A percentile compares a stretch with the other conserved stretches of the same genome.
These are phyloP conservation scores for Colletotrichum chrysophilum DNA, from an alignment of 2,329 filamentous ascomycete species.

Conservation along the genomic window DNA sequence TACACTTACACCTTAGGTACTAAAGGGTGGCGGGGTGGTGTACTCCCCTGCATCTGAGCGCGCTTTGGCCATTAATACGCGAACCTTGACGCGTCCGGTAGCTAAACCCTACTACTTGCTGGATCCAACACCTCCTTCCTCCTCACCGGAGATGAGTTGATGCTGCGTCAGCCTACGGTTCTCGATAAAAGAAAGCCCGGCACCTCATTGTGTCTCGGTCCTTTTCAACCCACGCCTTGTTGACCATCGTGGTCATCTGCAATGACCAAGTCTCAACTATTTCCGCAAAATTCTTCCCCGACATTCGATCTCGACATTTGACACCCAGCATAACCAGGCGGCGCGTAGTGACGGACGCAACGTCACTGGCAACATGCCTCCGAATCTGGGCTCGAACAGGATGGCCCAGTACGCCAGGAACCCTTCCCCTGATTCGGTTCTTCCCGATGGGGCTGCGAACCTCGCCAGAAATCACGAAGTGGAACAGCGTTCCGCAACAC, in stretches of 20 bases:
- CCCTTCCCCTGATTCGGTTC: constrained; percentile 4
- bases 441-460: neutral
- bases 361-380: constrained; percentile 13
- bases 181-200: neutral
- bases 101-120: neutral
- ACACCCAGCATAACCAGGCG: neutral
- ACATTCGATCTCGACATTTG: neutral
- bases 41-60: neutral
- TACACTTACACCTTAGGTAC: too few species aligned
- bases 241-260: neutral
- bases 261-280: neutral
- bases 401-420: constrained; percentile 22
- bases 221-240: neutral
- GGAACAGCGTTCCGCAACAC: neutral
- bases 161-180: neutral
- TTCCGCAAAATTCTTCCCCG: neutral
- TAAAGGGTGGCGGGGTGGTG: too few species aligned
- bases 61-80: neutral
- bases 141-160: neutral
- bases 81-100: neutral
- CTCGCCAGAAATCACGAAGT: neutral
- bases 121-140: neutral
- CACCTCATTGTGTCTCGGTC: neutral
- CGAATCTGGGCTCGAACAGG: constrained; percentile 5
- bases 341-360: neutral